Percentiles rank a stretch among this genome's conserved stretches.
These are phyloP conservation scores for Zymoseptoria passerinii DNA, from an alignment of 2,329 filamentous ascomycete species.

Conservation along the genomic window DNA sequence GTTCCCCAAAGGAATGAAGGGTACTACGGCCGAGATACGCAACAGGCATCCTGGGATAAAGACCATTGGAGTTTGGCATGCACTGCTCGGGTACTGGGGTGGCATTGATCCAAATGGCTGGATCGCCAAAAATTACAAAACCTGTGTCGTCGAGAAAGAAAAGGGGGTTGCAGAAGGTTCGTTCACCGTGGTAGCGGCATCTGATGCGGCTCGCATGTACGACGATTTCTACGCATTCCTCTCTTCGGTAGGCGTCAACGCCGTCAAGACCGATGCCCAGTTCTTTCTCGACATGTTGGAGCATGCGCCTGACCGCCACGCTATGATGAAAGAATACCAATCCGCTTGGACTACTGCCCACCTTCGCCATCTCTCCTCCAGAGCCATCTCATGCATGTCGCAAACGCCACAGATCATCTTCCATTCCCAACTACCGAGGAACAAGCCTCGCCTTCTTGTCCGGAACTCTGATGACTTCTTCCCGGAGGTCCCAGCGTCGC, in stretches of 20 bases:
- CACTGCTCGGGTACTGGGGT: slow-evolving; percentile 82
- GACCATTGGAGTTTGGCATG: slow-evolving; percentile 91
- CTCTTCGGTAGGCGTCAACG: slow-evolving; percentile 63
- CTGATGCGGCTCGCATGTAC: slow-evolving; percentile 71
- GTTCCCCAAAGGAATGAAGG: slow-evolving; percentile 73
- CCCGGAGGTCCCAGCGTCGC: slow-evolving; percentile 68
- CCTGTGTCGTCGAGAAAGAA: slow-evolving; percentile 49
- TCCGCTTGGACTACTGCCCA: slow-evolving; percentile 77
- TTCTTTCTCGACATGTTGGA: slow-evolving; percentile 75
- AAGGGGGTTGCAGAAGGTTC: slow-evolving; percentile 52
- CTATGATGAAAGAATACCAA: slow-evolving; percentile 67
- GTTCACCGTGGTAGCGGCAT: slow-evolving; percentile 64
- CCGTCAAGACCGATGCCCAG: slow-evolving; percentile 88
- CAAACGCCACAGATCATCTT: slow-evolving; percentile 81
- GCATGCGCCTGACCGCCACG: slow-evolving; percentile 59
- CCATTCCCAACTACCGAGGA: slow-evolving; percentile 70
- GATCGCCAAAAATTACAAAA: slow-evolving; percentile 72
- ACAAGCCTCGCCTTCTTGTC: slow-evolving; percentile 62
- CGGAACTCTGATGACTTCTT: slow-evolving; percentile 93
- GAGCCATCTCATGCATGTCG: slow-evolving; percentile 90
- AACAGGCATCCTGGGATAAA: slow-evolving; percentile 59
- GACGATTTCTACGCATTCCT: slow-evolving; percentile 88
- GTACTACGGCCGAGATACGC: slow-evolving; percentile 61
- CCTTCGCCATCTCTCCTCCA: slow-evolving; percentile 67
- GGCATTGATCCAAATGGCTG: slow-evolving; percentile 68